Conservation (phyloP, 208 protist genomes). For the Vickermania ingenoplastis region DNA sequence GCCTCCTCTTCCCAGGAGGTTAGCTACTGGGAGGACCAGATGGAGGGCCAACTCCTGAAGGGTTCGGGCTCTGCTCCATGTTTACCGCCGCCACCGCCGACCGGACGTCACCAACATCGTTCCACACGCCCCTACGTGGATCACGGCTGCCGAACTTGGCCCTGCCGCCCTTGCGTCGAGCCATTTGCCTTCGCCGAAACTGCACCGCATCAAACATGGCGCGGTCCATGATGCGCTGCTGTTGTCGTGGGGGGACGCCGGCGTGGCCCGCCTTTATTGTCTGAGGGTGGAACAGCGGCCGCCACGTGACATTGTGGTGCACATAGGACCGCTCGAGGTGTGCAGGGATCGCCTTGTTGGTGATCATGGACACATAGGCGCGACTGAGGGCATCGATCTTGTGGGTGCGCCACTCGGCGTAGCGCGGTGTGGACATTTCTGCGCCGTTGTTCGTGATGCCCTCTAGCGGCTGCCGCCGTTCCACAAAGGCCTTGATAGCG, state of each 20-base stretch:
- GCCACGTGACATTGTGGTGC: conserved; percentile 76
- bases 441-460: conserved; percentile 53
- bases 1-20: no score
- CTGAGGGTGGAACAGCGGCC: conserved; percentile 58
- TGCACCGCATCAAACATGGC: conserved; percentile 49
- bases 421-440: conserved; percentile 61
- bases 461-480: conserved; percentile 39
- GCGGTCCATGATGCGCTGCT: conserved; percentile 66
- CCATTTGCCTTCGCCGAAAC: conserved; percentile 52
- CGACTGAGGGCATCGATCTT: conserved; percentile 62
- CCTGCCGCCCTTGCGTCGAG: conserved; percentile 60
- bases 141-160: conserved; percentile 60
- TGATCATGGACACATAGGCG: conserved; percentile 76
- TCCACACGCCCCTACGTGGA: conserved; percentile 59
- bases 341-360: conserved; percentile 68
- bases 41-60: conserved; percentile 32
- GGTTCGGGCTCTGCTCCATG: conserved; percentile 23
- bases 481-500: conserved; percentile 51
- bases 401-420: conserved; percentile 74
- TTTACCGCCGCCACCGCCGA: conserved; percentile 31
- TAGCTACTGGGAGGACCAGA: conserved; percentile 15
- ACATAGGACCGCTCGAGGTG: conserved; percentile 75
- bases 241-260: conserved; percentile 58
- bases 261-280: conserved; percentile 39
- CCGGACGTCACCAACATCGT: conserved; percentile 60